Base-by-base conservation (phyloP, 495 filamentous ascomycete genomes). In the Cryomyces antarcticus region DNA sequence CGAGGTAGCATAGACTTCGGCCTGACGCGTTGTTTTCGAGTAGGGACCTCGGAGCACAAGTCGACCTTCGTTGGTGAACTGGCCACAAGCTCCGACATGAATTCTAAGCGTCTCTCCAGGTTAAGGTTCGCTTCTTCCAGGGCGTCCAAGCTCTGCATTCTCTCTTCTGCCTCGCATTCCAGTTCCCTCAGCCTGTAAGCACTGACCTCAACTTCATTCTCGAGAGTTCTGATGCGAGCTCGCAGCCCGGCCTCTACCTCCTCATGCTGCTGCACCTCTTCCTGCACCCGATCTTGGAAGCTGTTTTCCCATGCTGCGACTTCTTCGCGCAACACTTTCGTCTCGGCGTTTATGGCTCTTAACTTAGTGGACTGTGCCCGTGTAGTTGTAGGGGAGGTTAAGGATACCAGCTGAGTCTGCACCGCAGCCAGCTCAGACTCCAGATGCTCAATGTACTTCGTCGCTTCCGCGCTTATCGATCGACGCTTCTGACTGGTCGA, bases 391-490 rank as follows among this genome's bases (percentile, higher is more conserved):
- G 40, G 40, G n/a, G 40, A 41, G 6, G 40, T 31, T 13, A 31
- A 41, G 27, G 31, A 29, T 12, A 31, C 40, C 5, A 54, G 40
- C 36, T 49, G 51, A 11, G 44, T 33, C 31, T 54, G 46, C 13
- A 44, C 37, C 31, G 48, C 30, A 12, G 41, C 42, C 11, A 54
- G 40, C 40, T 54, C 42, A 3, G 40, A 41, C 31, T 54, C 51
- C 5, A 54, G 43, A 31, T 51, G 45, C n/a, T 54, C 51, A 28
- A 54, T 54, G 33, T 54, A 51, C 37, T 46, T 46, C 35, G 39
- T 49, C 37, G 46, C 46, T 36, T 52, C 49, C 4, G 42, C 42
- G 31, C 49, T 52, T 1, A 49, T 37, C 1, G 46, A 46, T 4
- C 49, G 31, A 31, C 49, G 13, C 31, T 37, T 29, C 28, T 41